phyloP scores from a whole-genome alignment of 768 basidiomycete genomes.

The Psilocybe sp. region DNA sequence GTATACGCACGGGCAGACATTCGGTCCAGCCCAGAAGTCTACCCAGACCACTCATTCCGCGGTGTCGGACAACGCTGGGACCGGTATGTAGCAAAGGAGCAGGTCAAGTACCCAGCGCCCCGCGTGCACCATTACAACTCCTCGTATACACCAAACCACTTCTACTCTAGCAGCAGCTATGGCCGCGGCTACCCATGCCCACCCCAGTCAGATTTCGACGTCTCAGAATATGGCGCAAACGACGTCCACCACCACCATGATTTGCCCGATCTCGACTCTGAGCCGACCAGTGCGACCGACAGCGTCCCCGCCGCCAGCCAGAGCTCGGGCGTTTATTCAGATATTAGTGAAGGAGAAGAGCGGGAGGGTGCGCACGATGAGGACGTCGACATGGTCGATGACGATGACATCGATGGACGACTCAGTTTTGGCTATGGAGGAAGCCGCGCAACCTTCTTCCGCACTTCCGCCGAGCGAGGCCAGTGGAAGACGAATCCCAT shows the following conservation, averaged over 20 bases:
- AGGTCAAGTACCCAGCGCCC: slow-evolving; percentile 12
- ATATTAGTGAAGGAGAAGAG: slow-evolving; percentile 34
- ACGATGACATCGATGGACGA: slow-evolving; percentile 1
- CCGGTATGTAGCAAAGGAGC: slow-evolving; percentile 14
- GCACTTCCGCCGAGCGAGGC: slow-evolving; percentile 56
- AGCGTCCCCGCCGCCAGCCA: slow-evolving; percentile 17
- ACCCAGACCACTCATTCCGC: slow-evolving; percentile 19
- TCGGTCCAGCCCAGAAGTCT: slow-evolving; percentile 32
- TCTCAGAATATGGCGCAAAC: slow-evolving; percentile 31
- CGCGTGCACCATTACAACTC: slow-evolving; percentile 15
- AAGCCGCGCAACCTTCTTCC: slow-evolving; percentile 48
- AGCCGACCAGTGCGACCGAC: slow-evolving; percentile 17
- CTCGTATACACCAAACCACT: too few relatives aligned
- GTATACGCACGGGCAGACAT: slow-evolving; percentile 28
- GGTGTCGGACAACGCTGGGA: slow-evolving; percentile 17
- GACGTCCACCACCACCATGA: slow-evolving; percentile 18
- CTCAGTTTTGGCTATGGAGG: slow-evolving; percentile 25
- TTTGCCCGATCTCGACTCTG: slow-evolving; percentile 22
- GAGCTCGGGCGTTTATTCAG: slow-evolving; percentile 25
- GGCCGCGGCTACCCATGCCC: slow-evolving; percentile 23
- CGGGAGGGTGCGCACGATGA: slow-evolving; percentile 24
- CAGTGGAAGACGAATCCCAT: slow-evolving; percentile 54
- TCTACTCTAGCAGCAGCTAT: slow-evolving; percentile 25
- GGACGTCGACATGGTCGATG: slow-evolving; percentile 12
- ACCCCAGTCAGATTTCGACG: slow-evolving; percentile 30